phyloP scores from a whole-genome alignment of 2,329 filamentous ascomycete genomes.

The Calonectria hongkongensis region DNA sequence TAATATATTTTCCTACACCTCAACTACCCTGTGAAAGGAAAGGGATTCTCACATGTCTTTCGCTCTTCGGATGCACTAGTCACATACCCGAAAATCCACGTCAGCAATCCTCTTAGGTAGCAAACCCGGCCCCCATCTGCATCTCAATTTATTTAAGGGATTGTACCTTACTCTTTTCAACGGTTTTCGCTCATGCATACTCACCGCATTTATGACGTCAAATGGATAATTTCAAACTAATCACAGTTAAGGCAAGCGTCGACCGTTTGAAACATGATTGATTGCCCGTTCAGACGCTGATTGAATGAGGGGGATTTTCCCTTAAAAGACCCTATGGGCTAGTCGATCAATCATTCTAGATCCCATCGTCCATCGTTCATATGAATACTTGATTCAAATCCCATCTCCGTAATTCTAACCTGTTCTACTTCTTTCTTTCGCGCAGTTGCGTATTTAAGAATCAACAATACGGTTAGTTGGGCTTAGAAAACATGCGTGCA shows the following conservation, averaged over 20 bases:
- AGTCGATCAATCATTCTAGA: neutral
- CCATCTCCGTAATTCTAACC: neutral
- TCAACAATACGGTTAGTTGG: neutral
- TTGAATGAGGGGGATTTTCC: neutral
- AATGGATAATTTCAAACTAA: neutral
- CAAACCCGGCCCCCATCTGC: no score
- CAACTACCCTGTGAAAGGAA: no score
- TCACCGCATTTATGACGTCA: slow-evolving; percentile 6
- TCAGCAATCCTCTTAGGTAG: no score
- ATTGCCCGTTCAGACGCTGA: neutral
- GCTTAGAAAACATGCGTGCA: neutral
- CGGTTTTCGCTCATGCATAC: neutral
- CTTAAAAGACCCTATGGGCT: neutral
- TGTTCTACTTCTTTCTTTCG: neutral
- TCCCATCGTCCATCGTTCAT: neutral
- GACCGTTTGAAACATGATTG: neutral
- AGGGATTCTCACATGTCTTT: no score
- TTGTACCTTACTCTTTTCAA: no score
- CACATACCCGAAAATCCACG: no score
- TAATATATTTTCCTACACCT: rapidly evolving
- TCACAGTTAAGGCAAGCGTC: neutral
- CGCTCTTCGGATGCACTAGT: no score
- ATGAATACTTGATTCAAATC: neutral
- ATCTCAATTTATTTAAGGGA: no score
- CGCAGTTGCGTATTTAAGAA: neutral